Conservation (phyloP, 73 alveolate genomes). For the Stentor roeselii region DNA sequence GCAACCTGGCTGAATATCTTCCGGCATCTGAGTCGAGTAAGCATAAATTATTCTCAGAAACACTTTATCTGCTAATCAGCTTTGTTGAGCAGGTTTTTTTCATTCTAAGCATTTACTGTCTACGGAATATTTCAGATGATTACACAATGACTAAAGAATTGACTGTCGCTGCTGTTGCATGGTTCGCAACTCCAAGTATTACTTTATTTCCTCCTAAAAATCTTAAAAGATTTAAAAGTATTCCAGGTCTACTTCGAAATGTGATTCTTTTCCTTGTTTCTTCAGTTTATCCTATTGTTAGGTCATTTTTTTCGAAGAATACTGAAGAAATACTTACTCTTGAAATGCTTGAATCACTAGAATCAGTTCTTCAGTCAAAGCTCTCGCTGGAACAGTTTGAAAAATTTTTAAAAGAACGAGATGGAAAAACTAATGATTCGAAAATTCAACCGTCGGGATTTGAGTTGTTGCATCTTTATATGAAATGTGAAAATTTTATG, state of each 20-base stretch:
- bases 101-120: neutral
- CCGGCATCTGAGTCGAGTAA: neutral
- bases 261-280: neutral
- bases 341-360: neutral
- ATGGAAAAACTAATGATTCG: neutral
- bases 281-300: neutral
- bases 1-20: neutral
- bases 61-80: neutral
- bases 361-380: neutral
- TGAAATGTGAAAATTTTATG: neutral
- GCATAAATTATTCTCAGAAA: neutral
- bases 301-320: neutral
- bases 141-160: neutral
- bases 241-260: neutral
- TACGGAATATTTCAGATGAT: neutral
- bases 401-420: neutral
- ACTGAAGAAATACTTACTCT: neutral
- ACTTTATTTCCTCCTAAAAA: neutral
- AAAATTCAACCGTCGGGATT: neutral
- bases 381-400: neutral
- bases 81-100: neutral
- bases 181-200: neutral
- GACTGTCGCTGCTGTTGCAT: neutral
- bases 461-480: neutral
- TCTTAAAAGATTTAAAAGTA: neutral